Base-by-base conservation (phyloP, 495 filamentous ascomycete genomes). In the Penicillium cosmopolitanum region DNA sequence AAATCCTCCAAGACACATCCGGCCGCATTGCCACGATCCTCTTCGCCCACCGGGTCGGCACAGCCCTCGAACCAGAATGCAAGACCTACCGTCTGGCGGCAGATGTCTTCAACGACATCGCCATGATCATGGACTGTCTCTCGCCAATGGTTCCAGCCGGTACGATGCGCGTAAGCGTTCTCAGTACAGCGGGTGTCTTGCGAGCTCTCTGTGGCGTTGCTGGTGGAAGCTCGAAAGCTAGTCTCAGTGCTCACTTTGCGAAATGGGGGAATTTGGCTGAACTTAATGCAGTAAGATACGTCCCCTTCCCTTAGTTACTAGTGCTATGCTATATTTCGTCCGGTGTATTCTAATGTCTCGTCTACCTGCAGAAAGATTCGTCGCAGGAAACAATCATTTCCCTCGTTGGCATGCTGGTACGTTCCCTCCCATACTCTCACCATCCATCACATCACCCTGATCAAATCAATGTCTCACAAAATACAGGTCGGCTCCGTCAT, bases 341-440 rank as follows among this genome's bases (percentile, higher is more conserved):
- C 21, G 16, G 13, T 8, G 13, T 19, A 38, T n/a, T 16, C 52
- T 66, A 47, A 68, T 23, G 6, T 21, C 50, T n/a, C 23, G 5
- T 23, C 33, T 38, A 5, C 16, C 19, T 58, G 51, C 51, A 88
- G 81, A 88, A 98, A 85, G 94, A 98, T 68, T 94, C 93, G 21
- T 94, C 90, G 59, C 94, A 98, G 77, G 94, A 98, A 75, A 98
- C 94, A 0, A 82, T 97, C 38, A 93, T 98, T 53, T 94, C 91
- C 3, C 81, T 98, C 40, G 36, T 96, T 40, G 94, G 94, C 1
- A 95, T 97, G 92, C 80, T 97, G 57, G 87, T 89, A 75, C 70
- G 84, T n/a, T n/a, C n/a, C n/a, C 28, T 31, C 4, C 23, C 23
- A 23, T 23, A 23, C 23, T 23, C 23, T 4, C 23, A 23, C 23